Evolutionary conservation across 495 filamentous ascomycete species (phyloP).

Genomic region (Penicillium macrosclerotiorum): DNA sequence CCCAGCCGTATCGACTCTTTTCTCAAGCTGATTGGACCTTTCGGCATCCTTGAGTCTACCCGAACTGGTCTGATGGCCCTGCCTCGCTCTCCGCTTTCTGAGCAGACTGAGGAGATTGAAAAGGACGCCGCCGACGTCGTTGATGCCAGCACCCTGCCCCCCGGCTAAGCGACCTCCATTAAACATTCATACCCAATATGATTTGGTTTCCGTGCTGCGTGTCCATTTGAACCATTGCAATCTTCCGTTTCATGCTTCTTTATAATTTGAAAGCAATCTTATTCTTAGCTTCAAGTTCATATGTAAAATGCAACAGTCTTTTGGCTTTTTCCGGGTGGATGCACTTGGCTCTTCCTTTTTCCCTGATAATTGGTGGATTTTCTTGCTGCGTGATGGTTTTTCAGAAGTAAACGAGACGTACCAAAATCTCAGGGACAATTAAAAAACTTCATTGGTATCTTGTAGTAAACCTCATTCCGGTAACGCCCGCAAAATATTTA

Average conservation of each 20-base stretch:
- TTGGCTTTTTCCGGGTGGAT: conserved; percentile 1
- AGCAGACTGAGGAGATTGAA: conserved; percentile 66
- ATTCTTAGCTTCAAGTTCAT: neutral
- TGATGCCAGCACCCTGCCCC: conserved; percentile 86
- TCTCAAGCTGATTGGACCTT: conserved; percentile 92
- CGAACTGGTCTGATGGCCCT: conserved; percentile 95
- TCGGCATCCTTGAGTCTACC: conserved; percentile 93
- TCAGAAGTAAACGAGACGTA: neutral
- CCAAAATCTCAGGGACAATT: neutral
- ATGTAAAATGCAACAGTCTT: conserved; percentile 6
- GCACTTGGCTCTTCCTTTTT: too few relatives aligned
- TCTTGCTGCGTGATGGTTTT: neutral
- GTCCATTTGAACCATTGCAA: conserved; percentile 8
- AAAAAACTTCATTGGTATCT: neutral
- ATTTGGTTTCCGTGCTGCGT: conserved; percentile 19
- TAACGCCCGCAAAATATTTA: neutral
- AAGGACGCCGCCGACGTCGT: conserved; percentile 90
- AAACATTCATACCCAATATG: conserved; percentile 26
- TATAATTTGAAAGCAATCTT: neutral
- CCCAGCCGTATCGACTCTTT: conserved; percentile 93
- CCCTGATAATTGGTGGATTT: too few relatives aligned
- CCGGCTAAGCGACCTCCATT: conserved; percentile 80
- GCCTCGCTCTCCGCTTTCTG: conserved; percentile 84
- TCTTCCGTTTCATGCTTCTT: neutral
- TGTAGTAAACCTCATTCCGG: neutral